phyloP scores from a whole-genome alignment of 345 rosid genomes.

The Moricandia arvensis region DNA sequence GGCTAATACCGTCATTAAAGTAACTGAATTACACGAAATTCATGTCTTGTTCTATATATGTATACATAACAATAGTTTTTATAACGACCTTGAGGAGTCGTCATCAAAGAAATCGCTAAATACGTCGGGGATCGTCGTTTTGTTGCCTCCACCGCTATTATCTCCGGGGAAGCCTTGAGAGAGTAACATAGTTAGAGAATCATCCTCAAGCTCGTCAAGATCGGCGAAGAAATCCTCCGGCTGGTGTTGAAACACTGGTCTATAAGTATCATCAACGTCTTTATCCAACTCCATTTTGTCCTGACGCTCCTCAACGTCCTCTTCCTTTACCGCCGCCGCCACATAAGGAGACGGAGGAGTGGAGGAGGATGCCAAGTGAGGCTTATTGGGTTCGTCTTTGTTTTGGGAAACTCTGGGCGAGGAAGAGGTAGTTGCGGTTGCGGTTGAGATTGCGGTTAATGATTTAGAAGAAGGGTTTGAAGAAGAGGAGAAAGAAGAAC shows the following conservation, averaged over 20 bases:
- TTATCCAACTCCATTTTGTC: conserved; percentile 23
- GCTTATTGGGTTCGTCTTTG: conserved; percentile 25
- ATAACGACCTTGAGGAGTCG: conserved; percentile 36
- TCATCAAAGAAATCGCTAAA: conserved; percentile 50
- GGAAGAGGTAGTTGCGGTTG: conserved; percentile 24
- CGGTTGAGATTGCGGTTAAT: not conserved
- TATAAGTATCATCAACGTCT: conserved; percentile 14
- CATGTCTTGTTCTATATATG: not conserved
- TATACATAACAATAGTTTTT: conserved; percentile 2
- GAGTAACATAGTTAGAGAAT: conserved; percentile 60
- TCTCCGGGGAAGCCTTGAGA: conserved; percentile 42
- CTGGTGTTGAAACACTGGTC: conserved; percentile 29
- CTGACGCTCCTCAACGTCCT: conserved; percentile 39
- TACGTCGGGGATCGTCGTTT: conserved; percentile 43
- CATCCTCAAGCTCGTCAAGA: conserved; percentile 71
- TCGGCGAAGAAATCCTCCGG: conserved; percentile 64
- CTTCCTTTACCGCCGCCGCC: conserved; percentile 47
- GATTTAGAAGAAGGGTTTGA: conserved; percentile 28
- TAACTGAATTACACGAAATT: conserved; percentile 33
- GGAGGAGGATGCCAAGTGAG: conserved; percentile 29
- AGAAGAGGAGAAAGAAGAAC: conserved; percentile 44
- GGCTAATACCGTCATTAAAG: conserved; percentile 34
- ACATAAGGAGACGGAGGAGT: conserved; percentile 20
- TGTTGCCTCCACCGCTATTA: conserved; percentile 22
- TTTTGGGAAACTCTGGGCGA: conserved; percentile 30